Percentiles rank a stretch among this genome's conserved stretches.
These are phyloP conservation scores for Cystofilobasidium capitatum DNA, from an alignment of 768 basidiomycete genomes.

Conservation along the genomic window DNA sequence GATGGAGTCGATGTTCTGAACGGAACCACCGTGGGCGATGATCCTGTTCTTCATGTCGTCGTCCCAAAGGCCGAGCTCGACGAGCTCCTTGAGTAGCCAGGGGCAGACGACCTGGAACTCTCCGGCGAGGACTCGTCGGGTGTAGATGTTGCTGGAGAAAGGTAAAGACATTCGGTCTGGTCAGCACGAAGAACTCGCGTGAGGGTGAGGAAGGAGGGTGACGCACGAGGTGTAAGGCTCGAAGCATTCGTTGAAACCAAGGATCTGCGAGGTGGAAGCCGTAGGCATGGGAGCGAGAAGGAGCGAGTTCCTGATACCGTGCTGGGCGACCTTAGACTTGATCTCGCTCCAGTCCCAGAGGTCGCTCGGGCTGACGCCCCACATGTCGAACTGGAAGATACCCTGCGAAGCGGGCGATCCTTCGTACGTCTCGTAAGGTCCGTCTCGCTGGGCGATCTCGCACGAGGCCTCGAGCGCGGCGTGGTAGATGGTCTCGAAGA, in stretches of 20 bases:
- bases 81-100: slow-evolving; percentile 96
- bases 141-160: slow-evolving; percentile 81
- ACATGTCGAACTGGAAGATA: slow-evolving; percentile 85
- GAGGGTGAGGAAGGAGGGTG: background rate
- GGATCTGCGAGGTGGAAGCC: slow-evolving; percentile 93
- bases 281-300: slow-evolving; percentile 97
- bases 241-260: slow-evolving; percentile 98
- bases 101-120: slow-evolving; percentile 99
- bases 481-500: slow-evolving; percentile 99
- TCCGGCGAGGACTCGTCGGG: slow-evolving; percentile 95
- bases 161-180: background rate
- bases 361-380: slow-evolving; percentile 78
- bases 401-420: slow-evolving; percentile 86
- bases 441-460: slow-evolving; percentile 69
- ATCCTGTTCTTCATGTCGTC: slow-evolving; percentile 99
- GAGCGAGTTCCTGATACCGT: slow-evolving; percentile 81
- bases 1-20: slow-evolving; percentile 34
- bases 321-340: slow-evolving; percentile 71
- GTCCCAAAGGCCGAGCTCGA: slow-evolving; percentile 89
- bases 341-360: slow-evolving; percentile 90
- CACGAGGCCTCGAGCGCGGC: slow-evolving; percentile 81
- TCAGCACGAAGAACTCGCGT: slow-evolving; percentile 20
- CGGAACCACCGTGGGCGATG: slow-evolving; percentile 76
- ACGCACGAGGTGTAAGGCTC: slow-evolving; percentile 89
- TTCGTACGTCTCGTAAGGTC: slow-evolving; percentile 76